Conservation (phyloP, 2,329 filamentous ascomycete species). For the Bipolaris zeicola region DNA sequence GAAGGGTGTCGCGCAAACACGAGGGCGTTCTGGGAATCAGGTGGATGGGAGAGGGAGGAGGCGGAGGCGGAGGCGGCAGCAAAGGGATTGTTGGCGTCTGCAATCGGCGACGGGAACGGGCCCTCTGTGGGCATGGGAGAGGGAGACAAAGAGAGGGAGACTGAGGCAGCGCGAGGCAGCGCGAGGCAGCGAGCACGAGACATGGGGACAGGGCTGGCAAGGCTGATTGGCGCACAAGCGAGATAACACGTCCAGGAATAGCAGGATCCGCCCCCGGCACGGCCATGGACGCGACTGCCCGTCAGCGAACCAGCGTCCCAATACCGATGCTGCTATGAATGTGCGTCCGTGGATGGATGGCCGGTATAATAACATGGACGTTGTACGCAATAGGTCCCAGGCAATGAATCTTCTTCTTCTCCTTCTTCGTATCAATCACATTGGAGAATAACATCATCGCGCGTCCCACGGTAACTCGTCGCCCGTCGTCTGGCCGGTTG, state of each 20-base stretch:
- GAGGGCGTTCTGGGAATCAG: neutral
- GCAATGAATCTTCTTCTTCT: no score
- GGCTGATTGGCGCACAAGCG: constrained; percentile 22
- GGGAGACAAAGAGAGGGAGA: neutral
- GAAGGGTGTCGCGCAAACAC: neutral
- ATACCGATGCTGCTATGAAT: neutral
- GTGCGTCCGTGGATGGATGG: no score
- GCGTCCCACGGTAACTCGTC: constrained; percentile 4
- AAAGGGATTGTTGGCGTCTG: constrained; percentile 11
- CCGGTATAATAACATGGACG: no score
- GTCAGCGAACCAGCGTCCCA: neutral
- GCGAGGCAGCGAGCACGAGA: neutral
- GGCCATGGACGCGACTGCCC: neutral
- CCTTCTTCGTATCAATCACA: neutral
- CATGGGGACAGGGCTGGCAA: constrained; percentile 5
- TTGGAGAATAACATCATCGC: constrained; percentile 1
- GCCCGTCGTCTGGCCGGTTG: no score
- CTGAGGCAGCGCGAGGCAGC: neutral
- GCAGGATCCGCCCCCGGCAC: constrained; percentile 10
- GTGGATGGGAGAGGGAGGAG: neutral
- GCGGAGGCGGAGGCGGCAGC: constrained; percentile 8
- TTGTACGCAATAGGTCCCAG: no score
- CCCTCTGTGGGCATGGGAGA: neutral
- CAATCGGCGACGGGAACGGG: constrained; percentile 6
- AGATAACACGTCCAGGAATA: constrained; percentile 21